Percentiles rank a stretch among this genome's conserved stretches.
These are phyloP conservation scores for Nitzschia sp. DNA, from an alignment of 108 stramenopile genomes.

Conservation along the genomic window DNA sequence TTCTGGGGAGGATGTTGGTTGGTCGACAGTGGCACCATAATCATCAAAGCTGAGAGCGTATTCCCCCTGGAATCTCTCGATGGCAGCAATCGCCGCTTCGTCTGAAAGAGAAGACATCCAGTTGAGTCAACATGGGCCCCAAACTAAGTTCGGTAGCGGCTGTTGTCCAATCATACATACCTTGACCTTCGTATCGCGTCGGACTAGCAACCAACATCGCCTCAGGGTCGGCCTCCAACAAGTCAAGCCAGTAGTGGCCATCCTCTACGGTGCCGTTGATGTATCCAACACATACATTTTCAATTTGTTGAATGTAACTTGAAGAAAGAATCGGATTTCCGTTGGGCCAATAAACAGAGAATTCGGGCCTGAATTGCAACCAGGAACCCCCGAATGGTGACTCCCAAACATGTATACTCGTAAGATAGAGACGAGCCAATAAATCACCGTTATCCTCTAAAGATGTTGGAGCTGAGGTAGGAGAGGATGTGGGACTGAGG, in stretches of 20 bases:
- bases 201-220: neutral
- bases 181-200: neutral
- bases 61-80: neutral
- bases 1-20: neutral
- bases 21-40: neutral
- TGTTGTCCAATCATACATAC: neutral
- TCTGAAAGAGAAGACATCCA: neutral
- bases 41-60: neutral
- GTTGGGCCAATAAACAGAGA: slow-evolving; percentile 14
- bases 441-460: neutral
- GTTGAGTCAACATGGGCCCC: neutral
- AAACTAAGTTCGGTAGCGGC: neutral
- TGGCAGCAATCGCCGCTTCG: slow-evolving; percentile 3
- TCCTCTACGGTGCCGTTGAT: neutral
- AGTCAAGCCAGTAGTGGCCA: slow-evolving; percentile 5
- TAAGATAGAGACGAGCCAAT: slow-evolving; percentile 2
- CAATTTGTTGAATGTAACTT: slow-evolving; percentile 1
- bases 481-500: no score
- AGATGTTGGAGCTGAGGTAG: no score
- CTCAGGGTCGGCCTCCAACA: neutral
- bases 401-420: slow-evolving; percentile 4
- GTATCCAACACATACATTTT: slow-evolving; percentile 1
- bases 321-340: slow-evolving; percentile 8
- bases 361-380: slow-evolving; percentile 7
- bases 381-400: slow-evolving; percentile 1